A percentile compares a stretch with the other conserved stretches of the same genome.
Conservation (phyloP, 1,139 yeast species). For the Debaryomyces coudertii region DNA sequence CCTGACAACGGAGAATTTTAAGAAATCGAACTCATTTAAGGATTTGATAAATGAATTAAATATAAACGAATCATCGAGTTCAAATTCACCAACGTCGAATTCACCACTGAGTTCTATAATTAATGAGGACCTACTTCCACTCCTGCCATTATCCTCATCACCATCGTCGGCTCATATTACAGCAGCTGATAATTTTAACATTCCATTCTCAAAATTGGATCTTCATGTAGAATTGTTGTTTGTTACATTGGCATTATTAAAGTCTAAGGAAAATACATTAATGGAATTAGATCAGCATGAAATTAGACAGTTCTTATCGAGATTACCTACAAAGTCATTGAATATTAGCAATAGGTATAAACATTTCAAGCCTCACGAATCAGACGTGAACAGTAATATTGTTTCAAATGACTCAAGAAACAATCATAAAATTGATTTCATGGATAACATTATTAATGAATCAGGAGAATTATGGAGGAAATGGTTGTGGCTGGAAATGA, state of each 20-base stretch:
- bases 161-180: slow-evolving; percentile 13
- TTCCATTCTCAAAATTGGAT: slow-evolving; percentile 71
- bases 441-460: slow-evolving; percentile 70
- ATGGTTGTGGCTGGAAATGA: slow-evolving; percentile 76
- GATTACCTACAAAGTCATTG: slow-evolving; percentile 51
- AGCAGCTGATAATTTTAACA: slow-evolving; percentile 18
- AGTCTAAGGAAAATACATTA: slow-evolving; percentile 75
- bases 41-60: slow-evolving; percentile 37
- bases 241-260: slow-evolving; percentile 75
- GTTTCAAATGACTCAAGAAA: slow-evolving; percentile 41
- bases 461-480: slow-evolving; percentile 91
- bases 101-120: slow-evolving; percentile 11
- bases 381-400: slow-evolving; percentile 19
- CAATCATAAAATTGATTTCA: slow-evolving; percentile 52
- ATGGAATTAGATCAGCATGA: slow-evolving; percentile 90
- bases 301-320: slow-evolving; percentile 74
- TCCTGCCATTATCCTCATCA: slow-evolving; percentile 22
- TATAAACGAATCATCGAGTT: slow-evolving; percentile 17
- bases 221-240: slow-evolving; percentile 81
- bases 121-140: slow-evolving; percentile 1
- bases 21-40: slow-evolving; percentile 32
- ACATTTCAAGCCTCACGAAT: slow-evolving; percentile 32
- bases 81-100: slow-evolving; percentile 9
- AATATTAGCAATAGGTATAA: slow-evolving; percentile 37
- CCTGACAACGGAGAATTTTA: slow-evolving; percentile 3